Percentiles rank a stretch among this genome's conserved stretches.
Evolutionary conservation across 768 basidiomycete species (phyloP).

Genomic region (Lyophyllum semitale): DNA sequence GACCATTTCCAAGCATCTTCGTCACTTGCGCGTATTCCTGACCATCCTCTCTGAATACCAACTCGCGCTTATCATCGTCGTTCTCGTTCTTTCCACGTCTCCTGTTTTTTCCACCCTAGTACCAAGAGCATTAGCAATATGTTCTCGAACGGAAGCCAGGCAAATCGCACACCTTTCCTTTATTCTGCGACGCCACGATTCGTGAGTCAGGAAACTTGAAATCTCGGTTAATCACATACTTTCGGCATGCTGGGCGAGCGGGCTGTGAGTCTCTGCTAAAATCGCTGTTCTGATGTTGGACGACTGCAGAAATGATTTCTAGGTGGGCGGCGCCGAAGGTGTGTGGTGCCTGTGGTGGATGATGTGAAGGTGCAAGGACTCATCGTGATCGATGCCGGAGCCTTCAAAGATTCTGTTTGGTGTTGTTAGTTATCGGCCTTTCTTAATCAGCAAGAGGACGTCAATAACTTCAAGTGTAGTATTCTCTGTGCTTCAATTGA

Average conservation of each 20-base stretch:
- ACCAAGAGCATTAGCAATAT: neutral
- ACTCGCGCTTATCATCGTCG: constrained; percentile 97
- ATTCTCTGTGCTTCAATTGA: too few species aligned
- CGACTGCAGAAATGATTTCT: constrained; percentile 10
- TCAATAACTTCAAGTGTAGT: too few species aligned
- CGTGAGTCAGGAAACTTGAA: constrained; percentile 17
- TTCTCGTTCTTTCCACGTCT: constrained; percentile 99
- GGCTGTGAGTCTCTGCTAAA: constrained; percentile 8
- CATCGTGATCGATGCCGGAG: constrained; percentile 14
- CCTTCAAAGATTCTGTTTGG: constrained; percentile 13
- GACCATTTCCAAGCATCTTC: constrained; percentile 99
- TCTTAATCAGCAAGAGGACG: too few species aligned
- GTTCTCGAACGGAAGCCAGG: too few species aligned
- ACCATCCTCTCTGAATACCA: constrained; percentile 98
- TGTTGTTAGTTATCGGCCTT: constrained; percentile 11
- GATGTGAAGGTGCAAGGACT: constrained; percentile 7
- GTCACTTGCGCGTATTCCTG: constrained; percentile 98
- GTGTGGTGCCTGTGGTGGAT: constrained; percentile 4
- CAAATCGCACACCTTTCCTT: constrained; percentile 62
- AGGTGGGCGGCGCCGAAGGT: constrained; percentile 1
- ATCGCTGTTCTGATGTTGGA: constrained; percentile 8
- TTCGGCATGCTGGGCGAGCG: constrained; percentile 46
- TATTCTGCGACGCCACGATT: constrained; percentile 48
- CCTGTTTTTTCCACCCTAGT: constrained; percentile 97
- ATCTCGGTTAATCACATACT: constrained; percentile 30